Percentiles rank a stretch among this genome's conserved stretches.
Evolutionary conservation across 768 basidiomycete species (phyloP).

Genomic region (Amanita pallidorosea): DNA sequence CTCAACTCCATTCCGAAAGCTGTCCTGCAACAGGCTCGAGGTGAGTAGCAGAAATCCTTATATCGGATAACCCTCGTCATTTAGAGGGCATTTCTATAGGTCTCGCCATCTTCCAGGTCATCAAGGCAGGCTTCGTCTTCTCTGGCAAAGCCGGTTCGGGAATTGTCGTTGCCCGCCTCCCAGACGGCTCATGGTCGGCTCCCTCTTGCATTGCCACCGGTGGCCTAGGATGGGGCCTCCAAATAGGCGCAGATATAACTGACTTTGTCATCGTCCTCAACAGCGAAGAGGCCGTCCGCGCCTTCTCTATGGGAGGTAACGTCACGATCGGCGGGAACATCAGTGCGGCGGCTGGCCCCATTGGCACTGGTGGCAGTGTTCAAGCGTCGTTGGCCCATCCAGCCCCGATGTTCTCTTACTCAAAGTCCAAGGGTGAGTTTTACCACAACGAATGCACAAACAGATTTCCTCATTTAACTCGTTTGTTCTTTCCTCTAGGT

Average conservation of each 20-base stretch:
- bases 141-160: slow-evolving; percentile 93
- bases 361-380: slow-evolving; percentile 89
- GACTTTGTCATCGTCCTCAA: slow-evolving; percentile 98
- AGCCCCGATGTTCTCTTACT: slow-evolving; percentile 95
- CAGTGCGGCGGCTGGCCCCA: slow-evolving; percentile 80
- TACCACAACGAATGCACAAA: background rate
- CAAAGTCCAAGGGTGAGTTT: slow-evolving; percentile 78
- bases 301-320: slow-evolving; percentile 93
- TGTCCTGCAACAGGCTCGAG: slow-evolving; percentile 82
- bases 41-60: slow-evolving; percentile 26
- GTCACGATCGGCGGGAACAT: slow-evolving; percentile 90
- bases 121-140: slow-evolving; percentile 92
- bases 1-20: slow-evolving; percentile 92
- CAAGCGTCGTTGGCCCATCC: slow-evolving; percentile 85
- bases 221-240: slow-evolving; percentile 89
- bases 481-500: slow-evolving; percentile 31
- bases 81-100: slow-evolving; percentile 32
- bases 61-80: background rate
- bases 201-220: slow-evolving; percentile 96
- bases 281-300: slow-evolving; percentile 89
- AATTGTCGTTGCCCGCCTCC: slow-evolving; percentile 82
- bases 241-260: slow-evolving; percentile 91
- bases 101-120: slow-evolving; percentile 88
- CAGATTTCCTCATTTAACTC: background rate
- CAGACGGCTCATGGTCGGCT: slow-evolving; percentile 95